A percentile compares a stretch with the other conserved stretches of the same genome.
Evolutionary conservation across 2,329 filamentous ascomycete species (phyloP).

Genomic region (Pseudogymnoascus sp.): DNA sequence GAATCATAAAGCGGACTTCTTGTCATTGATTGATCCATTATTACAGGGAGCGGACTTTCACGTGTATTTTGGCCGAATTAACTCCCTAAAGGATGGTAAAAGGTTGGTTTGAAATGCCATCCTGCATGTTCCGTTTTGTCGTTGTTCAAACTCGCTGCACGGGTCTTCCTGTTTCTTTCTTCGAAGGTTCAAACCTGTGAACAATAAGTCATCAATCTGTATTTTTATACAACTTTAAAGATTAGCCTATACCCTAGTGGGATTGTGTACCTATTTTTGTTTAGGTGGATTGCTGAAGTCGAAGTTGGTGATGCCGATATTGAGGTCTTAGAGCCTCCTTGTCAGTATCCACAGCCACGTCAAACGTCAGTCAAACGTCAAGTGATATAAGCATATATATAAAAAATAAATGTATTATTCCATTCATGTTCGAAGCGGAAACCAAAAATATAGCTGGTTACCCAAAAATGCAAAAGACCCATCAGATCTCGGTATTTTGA

Average conservation of each 20-base stretch:
- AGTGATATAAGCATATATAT: background rate
- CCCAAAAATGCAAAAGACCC: background rate
- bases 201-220: background rate
- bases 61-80: background rate
- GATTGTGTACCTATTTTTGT: background rate
- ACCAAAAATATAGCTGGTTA: background rate
- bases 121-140: background rate
- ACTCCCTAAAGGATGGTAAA: background rate
- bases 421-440: background rate
- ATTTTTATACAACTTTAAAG: background rate
- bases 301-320: background rate
- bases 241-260: background rate
- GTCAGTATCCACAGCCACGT: background rate
- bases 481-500: constrained; percentile 1
- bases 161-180: background rate
- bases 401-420: background rate
- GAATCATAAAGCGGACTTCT: background rate
- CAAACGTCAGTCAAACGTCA: background rate
- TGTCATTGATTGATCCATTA: background rate
- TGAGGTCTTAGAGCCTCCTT: background rate
- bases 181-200: background rate
- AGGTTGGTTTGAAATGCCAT: background rate
- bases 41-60: background rate
- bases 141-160: background rate
- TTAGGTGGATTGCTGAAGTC: background rate